Percentiles rank a stretch among this genome's conserved stretches.
These are phyloP conservation scores for Phytophthora rubi DNA, from an alignment of 352 stramenopile genomes.

Conservation along the genomic window DNA sequence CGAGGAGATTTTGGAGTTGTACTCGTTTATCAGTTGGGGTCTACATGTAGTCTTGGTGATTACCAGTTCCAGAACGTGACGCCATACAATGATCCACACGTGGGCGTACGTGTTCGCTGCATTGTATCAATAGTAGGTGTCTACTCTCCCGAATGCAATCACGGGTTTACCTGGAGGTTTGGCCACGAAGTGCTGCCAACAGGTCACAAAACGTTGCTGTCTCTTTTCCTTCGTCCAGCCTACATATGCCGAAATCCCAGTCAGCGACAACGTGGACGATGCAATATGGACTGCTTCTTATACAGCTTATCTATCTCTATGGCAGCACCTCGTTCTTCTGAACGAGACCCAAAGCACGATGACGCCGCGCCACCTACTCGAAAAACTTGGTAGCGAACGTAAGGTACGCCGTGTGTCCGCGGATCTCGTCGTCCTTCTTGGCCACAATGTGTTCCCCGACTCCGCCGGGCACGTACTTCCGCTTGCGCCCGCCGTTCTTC, in stretches of 20 bases:
- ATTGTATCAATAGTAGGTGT: too few relatives aligned
- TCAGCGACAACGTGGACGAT: constrained; percentile 3
- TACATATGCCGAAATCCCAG: neutral
- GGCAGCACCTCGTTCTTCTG: constrained; percentile 1
- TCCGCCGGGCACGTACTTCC: constrained; percentile 55
- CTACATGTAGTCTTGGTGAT: neutral
- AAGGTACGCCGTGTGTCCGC: constrained; percentile 86
- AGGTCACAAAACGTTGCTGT: too few relatives aligned
- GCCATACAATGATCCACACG: neutral
- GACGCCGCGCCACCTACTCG: constrained; percentile 30
- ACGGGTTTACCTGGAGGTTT: too few relatives aligned
- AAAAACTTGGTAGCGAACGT: constrained; percentile 90
- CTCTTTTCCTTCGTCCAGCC: too few relatives aligned
- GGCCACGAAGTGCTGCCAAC: too few relatives aligned
- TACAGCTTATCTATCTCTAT: constrained; percentile 42
- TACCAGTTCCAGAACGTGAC: too few relatives aligned
- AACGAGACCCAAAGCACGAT: neutral
- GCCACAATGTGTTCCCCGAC: constrained; percentile 71
- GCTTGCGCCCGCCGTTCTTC: constrained; percentile 52
- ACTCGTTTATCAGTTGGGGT: constrained; percentile 23
- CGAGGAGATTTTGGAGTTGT: constrained; percentile 8
- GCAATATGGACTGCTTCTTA: constrained; percentile 28
- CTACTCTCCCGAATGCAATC: too few relatives aligned
- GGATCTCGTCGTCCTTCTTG: constrained; percentile 89
- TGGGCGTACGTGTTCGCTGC: too few relatives aligned